These are phyloP conservation scores for Inonotus hispidus DNA, from an alignment of 1,284 basidiomycete species.

Conservation along the genomic window DNA sequence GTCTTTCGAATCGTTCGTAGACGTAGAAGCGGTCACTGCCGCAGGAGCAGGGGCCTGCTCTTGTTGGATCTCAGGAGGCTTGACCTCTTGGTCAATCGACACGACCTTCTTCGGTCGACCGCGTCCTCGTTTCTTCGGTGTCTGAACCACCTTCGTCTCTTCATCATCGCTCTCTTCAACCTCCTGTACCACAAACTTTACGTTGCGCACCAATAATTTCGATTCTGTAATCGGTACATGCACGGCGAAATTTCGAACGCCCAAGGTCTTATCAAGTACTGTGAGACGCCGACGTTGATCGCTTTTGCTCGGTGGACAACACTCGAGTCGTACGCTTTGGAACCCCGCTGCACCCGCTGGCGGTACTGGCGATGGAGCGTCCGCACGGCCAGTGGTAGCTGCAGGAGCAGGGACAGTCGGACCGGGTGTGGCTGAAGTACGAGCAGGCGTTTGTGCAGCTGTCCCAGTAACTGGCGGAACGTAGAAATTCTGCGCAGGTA, in stretches of 20 bases:
- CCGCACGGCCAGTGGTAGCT: not conserved
- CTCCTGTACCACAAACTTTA: slow-evolving; percentile 27
- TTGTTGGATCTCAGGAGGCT: not conserved
- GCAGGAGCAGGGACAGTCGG: slow-evolving; percentile 19
- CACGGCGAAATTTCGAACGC: slow-evolving; percentile 64
- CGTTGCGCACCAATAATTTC: slow-evolving; percentile 1
- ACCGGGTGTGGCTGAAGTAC: slow-evolving; percentile 22
- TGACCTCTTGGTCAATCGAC: slow-evolving; percentile 1
- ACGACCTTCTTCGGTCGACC: slow-evolving; percentile 15
- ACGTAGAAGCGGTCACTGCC: not conserved
- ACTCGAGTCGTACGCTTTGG: slow-evolving; percentile 42
- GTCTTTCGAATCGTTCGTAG: not conserved
- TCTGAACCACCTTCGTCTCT: not conserved
- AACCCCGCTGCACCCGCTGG: slow-evolving; percentile 35
- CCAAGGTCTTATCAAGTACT: slow-evolving; percentile 50
- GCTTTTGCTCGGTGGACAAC: slow-evolving; percentile 30
- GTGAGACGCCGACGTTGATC: slow-evolving; percentile 51
- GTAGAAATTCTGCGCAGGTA: slow-evolving; percentile 11
- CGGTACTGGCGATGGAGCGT: slow-evolving; percentile 12
- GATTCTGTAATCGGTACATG: slow-evolving; percentile 48
- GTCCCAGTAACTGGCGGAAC: slow-evolving; percentile 16
- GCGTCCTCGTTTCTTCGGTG: slow-evolving; percentile 16
- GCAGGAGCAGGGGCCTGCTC: not conserved
- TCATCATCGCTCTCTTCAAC: slow-evolving; percentile 36
- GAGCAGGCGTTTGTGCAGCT: slow-evolving; percentile 17